Evolutionary conservation across 352 stramenopile species (phyloP).

Genomic region (Globisporangium heterothallicum): DNA sequence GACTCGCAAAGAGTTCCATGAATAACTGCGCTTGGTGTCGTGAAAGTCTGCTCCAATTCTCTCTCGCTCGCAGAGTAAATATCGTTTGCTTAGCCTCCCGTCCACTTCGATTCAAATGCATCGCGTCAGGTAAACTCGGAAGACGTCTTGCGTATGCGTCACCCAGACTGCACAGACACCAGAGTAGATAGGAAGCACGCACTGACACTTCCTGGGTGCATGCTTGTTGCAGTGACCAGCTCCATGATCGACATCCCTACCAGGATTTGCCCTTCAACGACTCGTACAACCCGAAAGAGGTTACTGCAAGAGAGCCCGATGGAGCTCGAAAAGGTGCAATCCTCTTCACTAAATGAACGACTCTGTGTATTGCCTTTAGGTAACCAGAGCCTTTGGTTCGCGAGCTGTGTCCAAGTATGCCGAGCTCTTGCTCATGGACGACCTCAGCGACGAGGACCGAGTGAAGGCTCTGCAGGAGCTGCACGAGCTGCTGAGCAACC

Average conservation of each 20-base stretch:
- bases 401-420: slow-evolving; percentile 53
- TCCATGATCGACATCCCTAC: slow-evolving; percentile 57
- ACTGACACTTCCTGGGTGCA: too few species aligned
- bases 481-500: slow-evolving; percentile 49
- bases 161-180: too few species aligned
- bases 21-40: too few species aligned
- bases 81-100: too few species aligned
- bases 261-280: slow-evolving; percentile 47
- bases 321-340: background rate
- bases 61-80: too few species aligned
- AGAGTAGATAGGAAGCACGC: too few species aligned
- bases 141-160: too few species aligned
- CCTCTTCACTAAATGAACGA: background rate
- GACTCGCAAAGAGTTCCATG: too few species aligned
- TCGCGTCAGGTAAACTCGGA: slow-evolving; percentile 39
- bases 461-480: slow-evolving; percentile 42
- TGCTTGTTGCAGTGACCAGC: slow-evolving; percentile 38
- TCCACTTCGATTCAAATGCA: too few species aligned
- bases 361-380: slow-evolving; percentile 19
- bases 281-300: slow-evolving; percentile 49
- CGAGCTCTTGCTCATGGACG: slow-evolving; percentile 47
- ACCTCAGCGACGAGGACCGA: slow-evolving; percentile 48
- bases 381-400: slow-evolving; percentile 49
- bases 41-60: too few species aligned
- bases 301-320: slow-evolving; percentile 1